These are phyloP conservation scores for Prototheca wickerhamii DNA, from an alignment of 163 green algal genomes.

Conservation along the genomic window DNA sequence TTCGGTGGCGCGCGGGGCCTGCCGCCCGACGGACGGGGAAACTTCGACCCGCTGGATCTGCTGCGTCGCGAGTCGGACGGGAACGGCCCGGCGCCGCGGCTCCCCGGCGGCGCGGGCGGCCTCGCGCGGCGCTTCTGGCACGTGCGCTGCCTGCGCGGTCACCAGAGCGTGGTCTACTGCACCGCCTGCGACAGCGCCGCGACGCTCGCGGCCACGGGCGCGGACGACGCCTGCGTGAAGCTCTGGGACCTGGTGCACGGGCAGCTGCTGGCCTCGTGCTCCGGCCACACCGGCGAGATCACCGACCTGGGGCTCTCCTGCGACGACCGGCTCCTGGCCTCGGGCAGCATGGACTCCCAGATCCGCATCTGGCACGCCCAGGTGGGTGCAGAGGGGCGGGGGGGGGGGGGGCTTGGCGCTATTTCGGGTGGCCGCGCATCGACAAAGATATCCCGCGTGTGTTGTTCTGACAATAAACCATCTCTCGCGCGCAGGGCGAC, in stretches of 20 bases:
- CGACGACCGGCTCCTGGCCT: conserved; percentile 56
- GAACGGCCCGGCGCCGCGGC: background rate
- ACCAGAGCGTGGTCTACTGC: conserved; percentile 66
- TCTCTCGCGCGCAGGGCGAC: background rate
- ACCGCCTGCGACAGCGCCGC: conserved; percentile 47
- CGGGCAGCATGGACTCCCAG: conserved; percentile 41
- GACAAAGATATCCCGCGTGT: background rate
- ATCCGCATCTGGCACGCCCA: conserved; percentile 69
- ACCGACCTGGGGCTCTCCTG: conserved; percentile 62
- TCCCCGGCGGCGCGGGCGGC: conserved; percentile 3
- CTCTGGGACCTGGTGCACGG: conserved; percentile 60
- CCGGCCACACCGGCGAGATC: conserved; percentile 66
- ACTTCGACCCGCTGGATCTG: too few relatives aligned
- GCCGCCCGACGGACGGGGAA: background rate
- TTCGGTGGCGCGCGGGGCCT: background rate
- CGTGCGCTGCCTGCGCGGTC: conserved; percentile 51
- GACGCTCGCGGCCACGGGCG: conserved; percentile 57
- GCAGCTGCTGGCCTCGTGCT: conserved; percentile 49
- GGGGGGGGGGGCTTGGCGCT: conserved; percentile 18
- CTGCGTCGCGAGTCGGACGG: conserved; percentile 7
- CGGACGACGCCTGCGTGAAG: conserved; percentile 77
- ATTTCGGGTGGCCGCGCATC: background rate
- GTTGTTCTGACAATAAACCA: too few relatives aligned
- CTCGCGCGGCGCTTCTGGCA: conserved; percentile 16
- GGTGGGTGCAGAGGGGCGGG: conserved; percentile 12